Base-by-base conservation (phyloP, 148 eudicot genomes). In the Chenopodium suecicum region DNA sequence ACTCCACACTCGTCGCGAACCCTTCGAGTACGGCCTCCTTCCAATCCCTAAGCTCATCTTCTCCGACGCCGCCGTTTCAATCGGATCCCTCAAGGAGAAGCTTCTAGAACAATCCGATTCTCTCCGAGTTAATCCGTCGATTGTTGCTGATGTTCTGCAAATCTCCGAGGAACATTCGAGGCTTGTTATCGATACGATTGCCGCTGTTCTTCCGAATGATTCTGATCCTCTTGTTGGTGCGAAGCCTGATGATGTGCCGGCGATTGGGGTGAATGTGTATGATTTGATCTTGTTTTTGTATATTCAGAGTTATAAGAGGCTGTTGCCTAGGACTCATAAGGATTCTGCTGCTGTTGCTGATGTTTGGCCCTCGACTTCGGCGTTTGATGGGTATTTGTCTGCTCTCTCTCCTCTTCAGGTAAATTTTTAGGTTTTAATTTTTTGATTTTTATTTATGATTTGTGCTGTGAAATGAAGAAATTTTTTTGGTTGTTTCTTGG, bases 381-480 rank as follows among this genome's bases (percentile, higher is more conserved):
- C 99, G 1, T 96, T 96, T 22, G 99, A 96, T 82, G 98, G 99
- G 0, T 92, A 84, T 70, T 82, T 96, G 47, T 96, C 98, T 1
- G 94, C 97, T 37, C 94, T 96, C n/a, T 94, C 99, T 25, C 99
- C 99, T 56, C 82, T 96, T 80, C 98, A 94, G 98, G 99, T 95
- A 56, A 31, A 54, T 22, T 22, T 23, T 41, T 13, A 14, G 14
- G 20, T 19, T 16, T 25, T 58, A 2, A 11, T 13, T 70, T 37
- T 1, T 60, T 19, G 6, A 34, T 4, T 60, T 29, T 3, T 17
- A 44, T 66, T 48, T 47, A 8, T 4, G 44, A 25, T 41, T 50
- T 41, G 23, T 70, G 56, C 5, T 77, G 29, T 34, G 48, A 52
- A 29, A 52, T 20, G 46, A 10, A 64, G 50, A 2, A 23, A 31